Evolutionary conservation across 345 rosid genomes (phyloP).

Genomic region (Ceriops decandra): DNA sequence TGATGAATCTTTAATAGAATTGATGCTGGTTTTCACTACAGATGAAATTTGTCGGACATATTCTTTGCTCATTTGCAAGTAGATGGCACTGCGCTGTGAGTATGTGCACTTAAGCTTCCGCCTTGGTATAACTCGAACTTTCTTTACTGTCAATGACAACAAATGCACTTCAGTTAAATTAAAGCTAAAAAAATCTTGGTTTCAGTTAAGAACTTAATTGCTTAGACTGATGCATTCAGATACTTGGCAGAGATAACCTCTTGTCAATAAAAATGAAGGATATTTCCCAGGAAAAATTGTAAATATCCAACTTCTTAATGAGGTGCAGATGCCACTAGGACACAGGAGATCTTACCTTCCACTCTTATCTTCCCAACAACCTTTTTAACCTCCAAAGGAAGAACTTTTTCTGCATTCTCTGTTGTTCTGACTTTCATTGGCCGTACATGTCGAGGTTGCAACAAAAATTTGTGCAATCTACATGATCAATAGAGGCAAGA

Average conservation of each 20-base stretch:
- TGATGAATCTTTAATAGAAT: constrained; percentile 65
- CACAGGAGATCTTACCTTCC: constrained; percentile 55
- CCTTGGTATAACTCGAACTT: constrained; percentile 67
- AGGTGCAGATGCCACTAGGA: constrained; percentile 5
- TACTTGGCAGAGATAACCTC: background rate
- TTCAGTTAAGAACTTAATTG: background rate
- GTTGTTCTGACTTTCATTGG: constrained; percentile 39
- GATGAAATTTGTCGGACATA: constrained; percentile 76
- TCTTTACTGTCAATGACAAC: constrained; percentile 55
- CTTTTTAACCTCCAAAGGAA: constrained; percentile 50
- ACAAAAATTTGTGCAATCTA: constrained; percentile 75
- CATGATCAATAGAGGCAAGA: constrained; percentile 7
- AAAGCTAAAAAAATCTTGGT: background rate
- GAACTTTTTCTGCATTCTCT: constrained; percentile 42
- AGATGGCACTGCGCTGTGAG: constrained; percentile 67
- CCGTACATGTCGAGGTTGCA: constrained; percentile 75
- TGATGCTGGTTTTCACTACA: constrained; percentile 71
- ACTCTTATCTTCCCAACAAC: constrained; percentile 75
- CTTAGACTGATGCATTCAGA: background rate
- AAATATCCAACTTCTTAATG: constrained; percentile 1
- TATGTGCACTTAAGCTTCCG: constrained; percentile 63
- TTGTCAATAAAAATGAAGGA: background rate
- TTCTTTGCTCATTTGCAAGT: constrained; percentile 72
- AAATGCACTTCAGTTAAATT: constrained; percentile 9
- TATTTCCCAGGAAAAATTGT: background rate